Evolutionary conservation across 2,329 filamentous ascomycete species (phyloP), one percentile per base, ranked within the genome.

Genomic region (Sarocladium strictum): DNA sequence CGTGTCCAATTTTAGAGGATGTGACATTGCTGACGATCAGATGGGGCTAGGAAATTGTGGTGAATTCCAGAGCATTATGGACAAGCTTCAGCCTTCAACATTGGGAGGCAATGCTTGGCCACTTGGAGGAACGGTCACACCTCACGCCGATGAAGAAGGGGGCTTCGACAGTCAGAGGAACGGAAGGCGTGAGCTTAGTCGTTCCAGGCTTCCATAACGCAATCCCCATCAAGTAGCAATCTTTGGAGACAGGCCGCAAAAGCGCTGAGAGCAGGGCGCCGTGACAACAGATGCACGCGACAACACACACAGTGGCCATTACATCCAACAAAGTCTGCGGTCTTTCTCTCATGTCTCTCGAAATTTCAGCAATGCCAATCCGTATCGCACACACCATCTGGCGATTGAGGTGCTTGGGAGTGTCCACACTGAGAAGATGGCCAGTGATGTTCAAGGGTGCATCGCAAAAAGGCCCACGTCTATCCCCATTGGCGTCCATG

Each of bases 341-440:
- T 49, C 32, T 49, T 17, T 27, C 43, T 38, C 26, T 49, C 26
- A 19, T 3, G 43, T 14, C 23, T 32, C 24, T n/a, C 12, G 26
- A 14, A 19, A 29, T 29, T 17, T 26, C 40, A 45, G 26, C 43
- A 32, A 49, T n/a, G 27, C 19, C n/a, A 14, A 15, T 51, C 19
- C 47, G 11, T 51, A 35, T 51, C 19, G 47, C n/a, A 11, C 43
- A 49, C 47, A 51, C 47, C 47, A 32, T n/a, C 27, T 21, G 27
- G 23, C 21, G 27, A 51, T 35, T 14, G 17, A 51, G 47, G 5
- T 33, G 33, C 47, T 51, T 51, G 47, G 43, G 12, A 35, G 47
- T 51, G 47, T 21, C 47, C 47, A 51, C 47, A 33, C 27, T n/a
- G 47, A 51, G 15, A 14, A 6, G 3, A 17, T 17, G 23, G 27